Base-by-base conservation (phyloP, 208 protist species). In the Acanthamoeba lenticulata region DNA sequence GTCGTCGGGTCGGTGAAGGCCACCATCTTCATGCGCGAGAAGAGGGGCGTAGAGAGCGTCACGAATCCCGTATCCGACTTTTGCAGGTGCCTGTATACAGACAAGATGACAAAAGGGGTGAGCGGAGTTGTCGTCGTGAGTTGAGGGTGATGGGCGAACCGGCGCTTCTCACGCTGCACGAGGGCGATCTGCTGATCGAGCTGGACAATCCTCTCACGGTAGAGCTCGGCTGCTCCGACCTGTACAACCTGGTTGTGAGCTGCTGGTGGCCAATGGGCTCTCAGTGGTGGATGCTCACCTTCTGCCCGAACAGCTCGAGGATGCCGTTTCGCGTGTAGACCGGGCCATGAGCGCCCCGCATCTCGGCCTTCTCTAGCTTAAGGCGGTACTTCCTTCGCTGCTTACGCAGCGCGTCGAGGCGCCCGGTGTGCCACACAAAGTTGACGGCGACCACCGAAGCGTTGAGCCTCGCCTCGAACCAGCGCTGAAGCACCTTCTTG, bases 11-110 rank as follows among this genome's bases (percentile, higher is more conserved):
- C 29, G 4, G 27, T 11, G 44, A 86, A 86, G 40, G 77, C 44
- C 21, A 86, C 77, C 77, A 86, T 86, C 45, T 57, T 47, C 77
- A 86, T 86, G 24, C 45, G 40, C 32, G n/a, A 57, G 77, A 57
- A 86, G 0, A 52, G 7, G 13, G 74, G 0, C 27, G 74, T 85
- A 11, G 74, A 85, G 27, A 85, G 44, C 1, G 74, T 85, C 11
- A 85, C 74, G 42, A 85, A 85, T 15, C 74, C 74, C 11, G 74
- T 24, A 24, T 17, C 74, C 0, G 44, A 32, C 24, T 55, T 47
- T 5, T 85, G 9, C 42, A 85, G 29, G 44, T 29, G 3, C 38
- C 74, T 85, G 27, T 34, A 34, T 6, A 21, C 11, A 60, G 15
- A 60, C 11, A 21, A 60, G 52, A 60, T 60, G n/a, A n/a, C n/a